Base-by-base conservation (phyloP, 1,284 basidiomycete genomes). In the Moesziomyces sp. region DNA sequence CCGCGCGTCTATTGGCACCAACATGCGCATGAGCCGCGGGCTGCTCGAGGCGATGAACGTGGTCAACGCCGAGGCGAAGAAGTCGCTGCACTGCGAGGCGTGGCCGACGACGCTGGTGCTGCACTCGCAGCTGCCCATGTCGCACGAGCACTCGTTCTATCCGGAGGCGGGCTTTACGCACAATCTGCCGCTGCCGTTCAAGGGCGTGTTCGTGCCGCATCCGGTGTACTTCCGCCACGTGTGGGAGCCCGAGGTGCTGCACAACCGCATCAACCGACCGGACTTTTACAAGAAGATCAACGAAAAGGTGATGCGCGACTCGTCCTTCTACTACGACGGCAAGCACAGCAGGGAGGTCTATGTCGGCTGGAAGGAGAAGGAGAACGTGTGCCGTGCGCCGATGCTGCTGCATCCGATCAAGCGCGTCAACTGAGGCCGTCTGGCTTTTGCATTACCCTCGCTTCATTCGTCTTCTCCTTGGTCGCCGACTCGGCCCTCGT, bases 141-240 rank as follows among this genome's bases (percentile, higher is more conserved):
- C 76, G 52, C 71, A 81, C 58, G 74, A 77, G 46, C 80, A 84
- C 71, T 79, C 77, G 50, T 83, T 83, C 72, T 81, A 82, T 54
- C 80, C 80, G 11, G 75, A 83, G 49, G 80, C 80, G 18, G 82
- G 80, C 11, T 83, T 80, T 67, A 83, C 80, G n/a, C 79, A 84
- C 65, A 79, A 76, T 49, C 57, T 83, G 50, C 79, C 80, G 18
- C 42, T 84, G 21, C 82, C 82, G 13, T 84, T 82, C 75, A 84
- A 84, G 76, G 82, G 81, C 21, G 82, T 84, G 46, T 84, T 80
- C 60, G 81, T 75, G 33, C 82, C 82, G 8, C 80, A 82, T 54
- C 82, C 82, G n/a, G 77, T 84, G 71, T 83, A 81, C 76, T 84
- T 84, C 68, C 74, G 82, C 11, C 81, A 84, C 66, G 62, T 78